Conservation (phyloP, 257 asterid genomes). For the Solanum chilense region DNA sequence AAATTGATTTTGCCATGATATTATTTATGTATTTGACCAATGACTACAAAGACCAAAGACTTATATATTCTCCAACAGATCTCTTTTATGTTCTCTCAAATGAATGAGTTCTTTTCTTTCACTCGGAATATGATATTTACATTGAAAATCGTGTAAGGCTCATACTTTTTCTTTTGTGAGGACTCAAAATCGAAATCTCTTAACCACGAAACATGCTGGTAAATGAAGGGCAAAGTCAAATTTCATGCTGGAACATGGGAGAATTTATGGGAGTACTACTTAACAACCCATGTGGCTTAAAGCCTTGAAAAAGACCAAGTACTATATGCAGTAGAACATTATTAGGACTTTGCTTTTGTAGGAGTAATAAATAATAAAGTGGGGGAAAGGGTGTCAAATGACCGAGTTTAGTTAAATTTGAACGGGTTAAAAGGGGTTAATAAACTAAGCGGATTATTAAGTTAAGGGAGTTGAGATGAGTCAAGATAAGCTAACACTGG, state of each 20-base stretch:
- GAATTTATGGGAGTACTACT: neutral
- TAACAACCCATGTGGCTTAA: neutral
- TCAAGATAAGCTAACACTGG: neutral
- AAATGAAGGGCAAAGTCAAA: neutral
- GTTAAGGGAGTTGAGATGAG: neutral
- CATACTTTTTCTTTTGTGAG: neutral
- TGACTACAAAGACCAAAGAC: neutral
- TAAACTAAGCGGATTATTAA: neutral
- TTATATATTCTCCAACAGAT: neutral
- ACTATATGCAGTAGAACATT: neutral
- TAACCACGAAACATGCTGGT: neutral
- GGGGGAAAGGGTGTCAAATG: neutral
- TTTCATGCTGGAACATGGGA: neutral
- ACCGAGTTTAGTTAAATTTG: neutral
- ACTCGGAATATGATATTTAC: rapidly evolving
- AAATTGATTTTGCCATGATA: neutral
- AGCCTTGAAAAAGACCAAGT: neutral
- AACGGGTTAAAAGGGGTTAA: neutral
- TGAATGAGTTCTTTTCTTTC: neutral
- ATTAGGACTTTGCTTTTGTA: neutral
- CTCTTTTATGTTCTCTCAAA: neutral
- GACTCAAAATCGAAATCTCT: neutral
- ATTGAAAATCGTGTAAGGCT: neutral
- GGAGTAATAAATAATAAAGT: neutral
- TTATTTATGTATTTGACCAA: neutral